Percentiles rank a stretch among this genome's conserved stretches.
These are phyloP conservation scores for Discostella pseudostelligera DNA, from an alignment of 108 stramenopile genomes.

Conservation along the genomic window DNA sequence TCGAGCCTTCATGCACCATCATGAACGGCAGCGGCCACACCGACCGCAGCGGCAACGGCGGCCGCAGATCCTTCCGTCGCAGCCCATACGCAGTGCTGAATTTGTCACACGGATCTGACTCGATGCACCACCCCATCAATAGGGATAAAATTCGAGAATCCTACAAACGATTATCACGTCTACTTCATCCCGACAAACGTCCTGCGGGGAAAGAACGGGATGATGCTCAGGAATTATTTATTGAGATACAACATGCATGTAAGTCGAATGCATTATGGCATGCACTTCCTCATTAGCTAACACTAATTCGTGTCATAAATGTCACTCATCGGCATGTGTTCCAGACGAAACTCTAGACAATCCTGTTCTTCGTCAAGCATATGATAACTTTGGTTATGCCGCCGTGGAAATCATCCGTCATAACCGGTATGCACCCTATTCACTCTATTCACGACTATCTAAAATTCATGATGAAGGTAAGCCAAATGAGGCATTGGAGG, in stretches of 20 bases:
- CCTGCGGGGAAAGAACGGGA: conserved; percentile 22
- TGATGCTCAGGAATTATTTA: conserved; percentile 37
- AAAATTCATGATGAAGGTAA: conserved; percentile 27
- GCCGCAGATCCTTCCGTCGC: no score
- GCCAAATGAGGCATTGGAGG: conserved; percentile 26
- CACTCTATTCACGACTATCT: conserved; percentile 30
- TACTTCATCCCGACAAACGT: conserved; percentile 45
- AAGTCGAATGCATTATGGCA: neutral
- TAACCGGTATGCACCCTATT: conserved; percentile 16
- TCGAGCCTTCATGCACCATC: no score
- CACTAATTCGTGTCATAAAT: neutral
- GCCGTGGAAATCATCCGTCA: conserved; percentile 35
- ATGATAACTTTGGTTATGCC: conserved; percentile 41
- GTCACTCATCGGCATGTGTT: neutral
- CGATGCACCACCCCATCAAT: neutral
- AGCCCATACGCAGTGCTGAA: conserved; percentile 41
- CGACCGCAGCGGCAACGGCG: no score
- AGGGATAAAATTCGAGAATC: conserved; percentile 36
- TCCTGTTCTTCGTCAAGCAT: conserved; percentile 39
- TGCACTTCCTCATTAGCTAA: neutral
- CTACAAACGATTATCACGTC: conserved; percentile 37
- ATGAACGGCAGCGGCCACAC: no score
- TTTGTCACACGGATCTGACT: neutral
- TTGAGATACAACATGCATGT: conserved; percentile 40
- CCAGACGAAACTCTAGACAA: conserved; percentile 37